Conservation (phyloP, 1,284 basidiomycete genomes). For the Apiotrichum gracile region DNA sequence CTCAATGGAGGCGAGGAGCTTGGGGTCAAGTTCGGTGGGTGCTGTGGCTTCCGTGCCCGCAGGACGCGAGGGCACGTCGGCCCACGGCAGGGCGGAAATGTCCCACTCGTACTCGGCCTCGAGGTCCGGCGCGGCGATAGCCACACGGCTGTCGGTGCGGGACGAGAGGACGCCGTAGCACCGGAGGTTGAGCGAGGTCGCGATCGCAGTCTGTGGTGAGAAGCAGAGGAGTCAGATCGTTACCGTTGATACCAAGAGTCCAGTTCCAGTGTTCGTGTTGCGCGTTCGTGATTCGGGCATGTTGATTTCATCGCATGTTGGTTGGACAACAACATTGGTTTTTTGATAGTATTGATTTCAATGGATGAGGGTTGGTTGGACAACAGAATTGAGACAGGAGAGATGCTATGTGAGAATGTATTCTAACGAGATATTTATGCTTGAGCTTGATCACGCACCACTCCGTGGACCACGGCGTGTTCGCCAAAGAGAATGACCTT, state of each 20-base stretch:
- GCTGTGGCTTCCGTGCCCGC: conserved; percentile 50
- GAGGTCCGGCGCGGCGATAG: conserved; percentile 75
- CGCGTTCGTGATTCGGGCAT: background rate
- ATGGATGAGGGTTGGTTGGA: conserved; percentile 2
- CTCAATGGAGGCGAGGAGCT: conserved; percentile 63
- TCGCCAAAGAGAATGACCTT: conserved; percentile 99
- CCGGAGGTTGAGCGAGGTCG: conserved; percentile 88
- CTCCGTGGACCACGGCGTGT: conserved; percentile 97
- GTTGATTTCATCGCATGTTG: conserved; percentile 1
- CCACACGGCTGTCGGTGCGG: conserved; percentile 66
- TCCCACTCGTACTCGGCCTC: conserved; percentile 78
- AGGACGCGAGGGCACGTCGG: conserved; percentile 54
- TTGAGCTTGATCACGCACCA: conserved; percentile 59
- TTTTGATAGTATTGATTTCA: background rate
- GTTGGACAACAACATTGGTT: conserved; percentile 6
- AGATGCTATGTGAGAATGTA: conserved; percentile 9
- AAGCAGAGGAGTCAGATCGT: background rate
- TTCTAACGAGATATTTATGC: conserved; percentile 3
- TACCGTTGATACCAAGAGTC: background rate
- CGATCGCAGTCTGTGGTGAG: conserved; percentile 72
- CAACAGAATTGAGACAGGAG: conserved; percentile 1
- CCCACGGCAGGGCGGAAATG: conserved; percentile 79
- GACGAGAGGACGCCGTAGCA: conserved; percentile 83
- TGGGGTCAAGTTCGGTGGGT: conserved; percentile 62
- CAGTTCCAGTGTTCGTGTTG: background rate